phyloP scores from a whole-genome alignment of 495 filamentous ascomycete genomes.

The Penicillium daleae region DNA sequence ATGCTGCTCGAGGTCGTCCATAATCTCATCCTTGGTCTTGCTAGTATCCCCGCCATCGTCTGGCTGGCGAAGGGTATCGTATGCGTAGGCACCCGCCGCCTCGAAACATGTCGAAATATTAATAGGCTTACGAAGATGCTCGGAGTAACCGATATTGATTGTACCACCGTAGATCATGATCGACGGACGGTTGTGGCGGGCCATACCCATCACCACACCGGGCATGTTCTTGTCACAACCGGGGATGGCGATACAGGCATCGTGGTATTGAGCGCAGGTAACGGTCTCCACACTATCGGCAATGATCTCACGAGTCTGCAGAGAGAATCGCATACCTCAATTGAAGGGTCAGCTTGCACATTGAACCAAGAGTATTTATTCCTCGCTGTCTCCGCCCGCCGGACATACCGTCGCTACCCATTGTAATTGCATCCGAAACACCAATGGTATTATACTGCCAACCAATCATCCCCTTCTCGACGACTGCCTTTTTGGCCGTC shows the following conservation, averaged over 20 bases:
- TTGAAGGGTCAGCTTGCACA: conserved; percentile 1
- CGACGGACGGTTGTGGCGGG: conserved; percentile 87
- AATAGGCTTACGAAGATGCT: conserved; percentile 75
- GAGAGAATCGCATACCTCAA: conserved; percentile 90
- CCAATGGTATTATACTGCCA: conserved; percentile 96
- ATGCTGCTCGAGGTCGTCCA: conserved; percentile 83
- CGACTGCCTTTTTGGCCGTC: conserved; percentile 81
- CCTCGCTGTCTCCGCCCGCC: too few species aligned
- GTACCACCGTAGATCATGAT: conserved; percentile 89
- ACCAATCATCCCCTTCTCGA: conserved; percentile 83
- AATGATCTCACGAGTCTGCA: conserved; percentile 95
- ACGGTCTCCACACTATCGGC: conserved; percentile 94
- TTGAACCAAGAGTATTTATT: not conserved
- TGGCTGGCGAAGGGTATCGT: conserved; percentile 65
- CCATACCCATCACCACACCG: conserved; percentile 80
- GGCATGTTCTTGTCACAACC: conserved; percentile 99
- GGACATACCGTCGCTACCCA: conserved; percentile 84
- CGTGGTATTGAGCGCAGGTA: conserved; percentile 85
- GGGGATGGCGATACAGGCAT: conserved; percentile 92
- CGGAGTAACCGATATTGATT: conserved; percentile 83
- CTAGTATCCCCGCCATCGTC: conserved; percentile 59
- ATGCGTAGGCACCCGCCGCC: conserved; percentile 83
- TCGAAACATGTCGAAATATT: conserved; percentile 94
- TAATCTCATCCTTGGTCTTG: conserved; percentile 73
- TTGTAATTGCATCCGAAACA: conserved; percentile 92